Base-by-base conservation (phyloP, 2,329 filamentous ascomycete species). In the Gnomoniopsis smithogilvyi region DNA sequence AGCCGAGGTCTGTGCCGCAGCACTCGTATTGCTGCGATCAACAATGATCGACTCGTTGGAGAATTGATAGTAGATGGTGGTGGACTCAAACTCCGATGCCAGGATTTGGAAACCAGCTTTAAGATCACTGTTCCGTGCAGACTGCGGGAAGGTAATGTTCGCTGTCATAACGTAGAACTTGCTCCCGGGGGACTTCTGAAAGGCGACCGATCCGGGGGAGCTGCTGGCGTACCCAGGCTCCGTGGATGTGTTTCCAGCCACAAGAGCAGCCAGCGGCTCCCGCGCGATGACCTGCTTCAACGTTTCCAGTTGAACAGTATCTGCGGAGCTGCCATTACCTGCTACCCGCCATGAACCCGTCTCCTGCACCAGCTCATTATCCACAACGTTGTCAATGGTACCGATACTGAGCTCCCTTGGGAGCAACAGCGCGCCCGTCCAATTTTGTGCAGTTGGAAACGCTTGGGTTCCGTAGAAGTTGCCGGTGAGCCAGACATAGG, bases 31-130 rank as follows among this genome's bases (percentile, higher is more conserved):
- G 34, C 67, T 71, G 4, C 75, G 72, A 54, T 78, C 75, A 21
- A 78, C 66, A 36, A 76, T 67, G 46, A 78, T 60, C 21, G 70
- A 73, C 63, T 78, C 76, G 63, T 77, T 76, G 2, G 71, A 73
- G 64, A 78, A 76, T 51, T 78, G 74, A 63, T 78, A 78, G 65
- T 76, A 77, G 43, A 78, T 72, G 12, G 67, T 71, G 4, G 76
- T 78, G 12, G 68, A 70, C 63, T 78, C 76, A 24, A 72, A 63
- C 2, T 72, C 64, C 6, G 74, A 76, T 1, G 72, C 69, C 3
- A 78, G 64, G 46, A 78, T 75, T 51, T 72, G 69, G 60, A 78
- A 73, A 15, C 76, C 76, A 19, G 73, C 74, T 60, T 72, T 73
- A 3, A 76, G 63, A 21, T 70, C 64, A 1, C 66, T 66, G n/a